Conservation (phyloP, 257 asterid species). For the Primulina eburnea region DNA sequence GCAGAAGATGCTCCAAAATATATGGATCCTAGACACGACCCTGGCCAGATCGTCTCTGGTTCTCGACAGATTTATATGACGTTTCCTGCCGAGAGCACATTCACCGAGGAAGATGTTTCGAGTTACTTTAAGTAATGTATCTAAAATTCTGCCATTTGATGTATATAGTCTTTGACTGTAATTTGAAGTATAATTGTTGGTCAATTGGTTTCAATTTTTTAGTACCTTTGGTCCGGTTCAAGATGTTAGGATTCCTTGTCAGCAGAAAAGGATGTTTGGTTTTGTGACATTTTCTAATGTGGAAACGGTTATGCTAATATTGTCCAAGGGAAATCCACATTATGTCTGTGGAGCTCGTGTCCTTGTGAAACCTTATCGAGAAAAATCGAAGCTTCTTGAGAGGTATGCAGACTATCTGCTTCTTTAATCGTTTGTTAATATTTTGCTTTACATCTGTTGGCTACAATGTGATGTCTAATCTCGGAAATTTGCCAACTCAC, state of each 20-base stretch:
- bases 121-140: slow-evolving; percentile 57
- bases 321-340: slow-evolving; percentile 84
- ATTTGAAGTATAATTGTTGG: too few species aligned
- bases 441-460: neutral
- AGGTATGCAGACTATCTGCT: slow-evolving; percentile 36
- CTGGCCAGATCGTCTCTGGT: slow-evolving; percentile 65
- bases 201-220: neutral
- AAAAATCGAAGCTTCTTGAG: slow-evolving; percentile 62
- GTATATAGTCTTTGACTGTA: neutral
- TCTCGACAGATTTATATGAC: slow-evolving; percentile 83
- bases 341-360: slow-evolving; percentile 85
- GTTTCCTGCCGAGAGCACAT: slow-evolving; percentile 82
- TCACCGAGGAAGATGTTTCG: slow-evolving; percentile 73
- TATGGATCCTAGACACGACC: slow-evolving; percentile 50
- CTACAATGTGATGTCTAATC: neutral
- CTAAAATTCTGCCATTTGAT: slow-evolving; percentile 1
- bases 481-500: neutral
- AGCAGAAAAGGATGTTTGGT: slow-evolving; percentile 87
- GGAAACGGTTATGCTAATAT: slow-evolving; percentile 62
- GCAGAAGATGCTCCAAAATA: slow-evolving; percentile 71
- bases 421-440: neutral
- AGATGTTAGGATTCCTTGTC: slow-evolving; percentile 92
- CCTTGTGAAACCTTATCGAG: slow-evolving; percentile 88
- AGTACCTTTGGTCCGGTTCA: slow-evolving; percentile 83
- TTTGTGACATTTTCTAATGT: slow-evolving; percentile 69